Evolutionary conservation across 2,329 filamentous ascomycete genomes (phyloP).

Genomic region (Mollisiaceae sp.): DNA sequence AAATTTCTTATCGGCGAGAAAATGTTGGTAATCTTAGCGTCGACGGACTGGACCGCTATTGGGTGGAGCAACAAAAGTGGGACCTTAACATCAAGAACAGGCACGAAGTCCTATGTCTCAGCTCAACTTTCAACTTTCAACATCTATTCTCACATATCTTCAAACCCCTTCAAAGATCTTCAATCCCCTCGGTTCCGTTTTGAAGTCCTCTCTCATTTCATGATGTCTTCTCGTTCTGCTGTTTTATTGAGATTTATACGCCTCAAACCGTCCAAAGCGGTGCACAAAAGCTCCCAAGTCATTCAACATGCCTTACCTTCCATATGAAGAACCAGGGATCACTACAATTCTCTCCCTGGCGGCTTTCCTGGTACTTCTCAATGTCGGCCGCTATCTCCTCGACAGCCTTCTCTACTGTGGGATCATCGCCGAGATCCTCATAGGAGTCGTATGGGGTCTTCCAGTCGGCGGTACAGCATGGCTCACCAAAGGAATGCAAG

Average conservation of each 20-base stretch:
- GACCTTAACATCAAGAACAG: background rate
- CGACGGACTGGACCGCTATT: background rate
- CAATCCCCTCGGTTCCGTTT: background rate
- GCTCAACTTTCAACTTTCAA: background rate
- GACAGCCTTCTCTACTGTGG: constrained; percentile 70
- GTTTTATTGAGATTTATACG: background rate
- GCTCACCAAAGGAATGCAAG: constrained; percentile 58
- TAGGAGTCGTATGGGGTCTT: constrained; percentile 73
- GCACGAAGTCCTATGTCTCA: background rate
- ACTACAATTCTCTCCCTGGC: constrained; percentile 62
- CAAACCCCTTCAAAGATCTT: background rate
- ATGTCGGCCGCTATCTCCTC: constrained; percentile 60
- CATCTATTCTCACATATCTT: background rate
- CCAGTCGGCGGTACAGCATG: constrained; percentile 67
- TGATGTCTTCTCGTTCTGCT: background rate
- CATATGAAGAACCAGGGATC: constrained; percentile 69
- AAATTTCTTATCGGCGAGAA: constrained; percentile 18
- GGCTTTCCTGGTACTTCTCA: constrained; percentile 67
- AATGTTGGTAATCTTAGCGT: constrained; percentile 26
- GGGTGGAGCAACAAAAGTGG: background rate
- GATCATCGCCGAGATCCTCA: constrained; percentile 71
- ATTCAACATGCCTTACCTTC: constrained; percentile 39
- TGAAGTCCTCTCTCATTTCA: background rate
- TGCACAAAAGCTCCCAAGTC: background rate
- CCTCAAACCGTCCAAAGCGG: background rate